Percentiles rank a stretch among this genome's conserved stretches.
Evolutionary conservation across 345 rosid genomes (phyloP).

Genomic region (Passiflora organensis): DNA sequence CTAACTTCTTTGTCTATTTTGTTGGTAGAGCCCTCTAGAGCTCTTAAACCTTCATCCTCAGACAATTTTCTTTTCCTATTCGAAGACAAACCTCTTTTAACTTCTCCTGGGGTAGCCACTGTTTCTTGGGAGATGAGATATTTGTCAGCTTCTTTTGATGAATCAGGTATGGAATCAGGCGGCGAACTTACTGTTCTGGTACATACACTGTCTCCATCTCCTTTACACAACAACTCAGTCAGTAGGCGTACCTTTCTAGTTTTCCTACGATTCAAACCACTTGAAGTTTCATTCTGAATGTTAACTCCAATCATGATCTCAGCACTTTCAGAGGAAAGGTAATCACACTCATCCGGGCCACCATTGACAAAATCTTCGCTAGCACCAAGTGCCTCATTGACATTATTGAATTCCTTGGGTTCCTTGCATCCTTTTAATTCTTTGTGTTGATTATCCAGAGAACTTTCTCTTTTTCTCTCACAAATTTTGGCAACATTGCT

Average conservation of each 20-base stretch:
- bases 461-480: slow-evolving; percentile 22
- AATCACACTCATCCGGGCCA: slow-evolving; percentile 32
- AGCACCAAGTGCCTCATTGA: slow-evolving; percentile 29
- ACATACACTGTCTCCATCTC: slow-evolving; percentile 21
- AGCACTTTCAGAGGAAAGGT: slow-evolving; percentile 52
- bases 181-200: slow-evolving; percentile 29
- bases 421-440: slow-evolving; percentile 17
- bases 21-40: slow-evolving; percentile 33
- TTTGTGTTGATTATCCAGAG: slow-evolving; percentile 17
- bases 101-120: slow-evolving; percentile 18
- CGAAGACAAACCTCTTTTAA: slow-evolving; percentile 24
- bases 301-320: slow-evolving; percentile 29
- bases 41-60: slow-evolving; percentile 38
- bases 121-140: slow-evolving; percentile 17
- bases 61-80: slow-evolving; percentile 52
- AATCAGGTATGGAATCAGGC: slow-evolving; percentile 25
- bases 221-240: slow-evolving; percentile 60
- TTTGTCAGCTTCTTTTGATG: slow-evolving; percentile 21
- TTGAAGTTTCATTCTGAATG: slow-evolving; percentile 23
- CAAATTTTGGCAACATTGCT: slow-evolving; percentile 14
- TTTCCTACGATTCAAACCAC: slow-evolving; percentile 53
- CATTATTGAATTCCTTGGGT: slow-evolving; percentile 24
- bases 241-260: slow-evolving; percentile 61
- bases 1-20: slow-evolving; percentile 28
- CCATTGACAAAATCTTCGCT: slow-evolving; percentile 22